A percentile compares a stretch with the other conserved stretches of the same genome.
Conservation (phyloP, 2,329 filamentous ascomycete species). For the Coniochaeta sp. region DNA sequence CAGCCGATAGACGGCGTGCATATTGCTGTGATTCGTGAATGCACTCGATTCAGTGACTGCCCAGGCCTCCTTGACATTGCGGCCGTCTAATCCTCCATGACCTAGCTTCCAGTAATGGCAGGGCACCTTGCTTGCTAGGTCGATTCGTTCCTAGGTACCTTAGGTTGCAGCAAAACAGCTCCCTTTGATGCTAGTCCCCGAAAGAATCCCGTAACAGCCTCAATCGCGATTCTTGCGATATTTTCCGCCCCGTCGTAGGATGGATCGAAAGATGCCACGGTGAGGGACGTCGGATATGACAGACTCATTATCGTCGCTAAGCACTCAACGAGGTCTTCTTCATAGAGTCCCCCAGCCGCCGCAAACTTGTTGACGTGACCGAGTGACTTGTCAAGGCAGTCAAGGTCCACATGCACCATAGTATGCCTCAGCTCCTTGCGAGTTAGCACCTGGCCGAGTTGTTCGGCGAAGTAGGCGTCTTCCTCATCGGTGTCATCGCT, state of each 20-base stretch:
- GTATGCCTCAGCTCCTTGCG: background rate
- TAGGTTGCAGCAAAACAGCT: background rate
- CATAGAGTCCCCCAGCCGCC: constrained; percentile 3
- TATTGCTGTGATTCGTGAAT: too few species aligned
- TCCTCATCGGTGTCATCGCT: background rate
- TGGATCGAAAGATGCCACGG: constrained; percentile 11
- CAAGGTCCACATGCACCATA: constrained; percentile 10
- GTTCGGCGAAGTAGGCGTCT: constrained; percentile 2
- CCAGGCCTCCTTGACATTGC: too few species aligned
- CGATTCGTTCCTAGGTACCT: too few species aligned
- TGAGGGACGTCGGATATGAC: constrained; percentile 6
- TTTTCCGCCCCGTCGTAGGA: constrained; percentile 4
- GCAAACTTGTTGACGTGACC: constrained; percentile 9
- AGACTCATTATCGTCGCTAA: constrained; percentile 5
- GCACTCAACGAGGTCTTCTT: constrained; percentile 6
- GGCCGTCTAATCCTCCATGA: too few species aligned
- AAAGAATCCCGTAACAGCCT: background rate
- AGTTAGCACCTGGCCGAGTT: constrained; percentile 3
- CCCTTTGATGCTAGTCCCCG: background rate
- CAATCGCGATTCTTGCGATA: background rate
- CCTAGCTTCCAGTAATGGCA: too few species aligned
- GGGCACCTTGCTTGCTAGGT: too few species aligned
- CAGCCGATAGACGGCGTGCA: too few species aligned
- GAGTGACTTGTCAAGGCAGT: constrained; percentile 6
- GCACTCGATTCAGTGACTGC: too few species aligned